phyloP scores from a whole-genome alignment of 257 asterid genomes.

The Solanum pimpinellifolium region DNA sequence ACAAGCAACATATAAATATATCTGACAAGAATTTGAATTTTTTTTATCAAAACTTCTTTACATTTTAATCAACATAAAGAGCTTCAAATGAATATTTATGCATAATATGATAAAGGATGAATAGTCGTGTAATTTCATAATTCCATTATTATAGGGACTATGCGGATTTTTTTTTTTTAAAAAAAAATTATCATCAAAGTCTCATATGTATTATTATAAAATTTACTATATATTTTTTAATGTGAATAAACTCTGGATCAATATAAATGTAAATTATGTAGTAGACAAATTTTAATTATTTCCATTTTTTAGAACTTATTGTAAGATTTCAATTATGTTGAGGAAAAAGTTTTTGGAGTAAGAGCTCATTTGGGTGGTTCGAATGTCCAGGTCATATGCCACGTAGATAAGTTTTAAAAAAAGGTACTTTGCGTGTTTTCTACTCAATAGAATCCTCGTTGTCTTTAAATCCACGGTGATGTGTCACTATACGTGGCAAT shows the following conservation, averaged over 20 bases:
- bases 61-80: background rate
- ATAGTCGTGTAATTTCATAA: background rate
- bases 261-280: too few relatives aligned
- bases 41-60: too few relatives aligned
- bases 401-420: slow-evolving; percentile 11
- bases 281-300: too few relatives aligned
- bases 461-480: background rate
- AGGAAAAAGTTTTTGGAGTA: background rate
- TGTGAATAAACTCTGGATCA: too few relatives aligned
- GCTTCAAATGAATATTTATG: background rate
- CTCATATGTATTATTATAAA: too few relatives aligned
- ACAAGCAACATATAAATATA: too few relatives aligned
- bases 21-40: background rate
- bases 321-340: background rate
- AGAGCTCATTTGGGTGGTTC: background rate
- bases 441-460: slow-evolving; percentile 21
- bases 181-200: too few relatives aligned
- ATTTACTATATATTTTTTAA: too few relatives aligned
- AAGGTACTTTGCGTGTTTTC: slow-evolving; percentile 47
- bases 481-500: background rate
- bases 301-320: too few relatives aligned
- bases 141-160: background rate
- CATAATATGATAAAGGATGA: background rate
- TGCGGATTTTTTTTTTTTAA: too few relatives aligned
- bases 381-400: slow-evolving; percentile 32